A percentile compares a stretch with the other conserved stretches of the same genome.
Evolutionary conservation across 805 yeast genomes (phyloP).

Genomic region (Saccharomycopsis sp.): DNA sequence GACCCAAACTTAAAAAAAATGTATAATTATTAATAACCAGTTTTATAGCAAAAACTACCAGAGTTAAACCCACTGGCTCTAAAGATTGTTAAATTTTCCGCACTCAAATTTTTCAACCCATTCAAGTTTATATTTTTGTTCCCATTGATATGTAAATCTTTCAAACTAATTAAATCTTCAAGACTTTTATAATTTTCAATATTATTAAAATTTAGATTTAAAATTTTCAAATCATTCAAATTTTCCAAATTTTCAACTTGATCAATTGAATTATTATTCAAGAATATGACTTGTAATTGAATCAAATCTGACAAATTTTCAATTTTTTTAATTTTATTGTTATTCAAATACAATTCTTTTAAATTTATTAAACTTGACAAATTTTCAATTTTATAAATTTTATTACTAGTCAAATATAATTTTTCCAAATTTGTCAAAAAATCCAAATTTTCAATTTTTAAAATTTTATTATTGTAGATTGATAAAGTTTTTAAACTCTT

Average conservation of each 20-base stretch:
- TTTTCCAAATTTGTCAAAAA: background rate
- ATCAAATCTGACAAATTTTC: background rate
- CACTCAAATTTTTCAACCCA: slow-evolving; percentile 1
- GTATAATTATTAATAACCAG: no score
- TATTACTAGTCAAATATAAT: slow-evolving; percentile 5
- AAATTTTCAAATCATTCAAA: slow-evolving; percentile 2
- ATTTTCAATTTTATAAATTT: slow-evolving; percentile 9
- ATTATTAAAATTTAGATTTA: slow-evolving; percentile 8
- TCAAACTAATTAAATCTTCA: slow-evolving; percentile 3
- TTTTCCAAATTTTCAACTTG: slow-evolving; percentile 6
- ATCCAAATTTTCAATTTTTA: slow-evolving; percentile 10
- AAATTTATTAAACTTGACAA: slow-evolving; percentile 23
- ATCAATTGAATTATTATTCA: slow-evolving; percentile 6
- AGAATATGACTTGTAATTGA: slow-evolving; percentile 2
- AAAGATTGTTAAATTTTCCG: slow-evolving; percentile 4
- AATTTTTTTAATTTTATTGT: slow-evolving; percentile 1
- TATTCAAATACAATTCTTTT: slow-evolving; percentile 56
- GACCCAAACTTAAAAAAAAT: no score
- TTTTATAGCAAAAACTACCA: slow-evolving; percentile 5
- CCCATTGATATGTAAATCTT: slow-evolving; percentile 9
- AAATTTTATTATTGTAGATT: slow-evolving; percentile 2
- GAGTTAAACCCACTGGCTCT: slow-evolving; percentile 8
- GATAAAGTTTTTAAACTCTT: slow-evolving; percentile 1
- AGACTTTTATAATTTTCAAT: slow-evolving; percentile 4
- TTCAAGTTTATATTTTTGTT: slow-evolving; percentile 7